Conservation (phyloP, 352 stramenopile species). For the Pythium apleroticum region DNA sequence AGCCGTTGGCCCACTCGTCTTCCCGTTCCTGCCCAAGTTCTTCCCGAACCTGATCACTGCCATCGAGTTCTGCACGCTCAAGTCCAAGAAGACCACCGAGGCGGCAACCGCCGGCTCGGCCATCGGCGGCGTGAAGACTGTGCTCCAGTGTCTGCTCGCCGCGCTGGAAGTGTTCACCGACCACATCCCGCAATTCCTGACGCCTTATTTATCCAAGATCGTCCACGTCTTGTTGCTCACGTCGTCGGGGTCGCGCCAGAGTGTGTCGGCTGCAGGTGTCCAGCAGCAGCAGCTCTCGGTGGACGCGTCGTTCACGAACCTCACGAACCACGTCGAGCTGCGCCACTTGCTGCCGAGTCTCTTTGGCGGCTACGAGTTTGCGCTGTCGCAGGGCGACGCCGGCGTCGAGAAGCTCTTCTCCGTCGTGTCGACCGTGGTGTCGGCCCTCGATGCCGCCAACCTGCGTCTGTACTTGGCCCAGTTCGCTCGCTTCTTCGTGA, state of each 20-base stretch:
- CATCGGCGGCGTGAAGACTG: conserved; percentile 39
- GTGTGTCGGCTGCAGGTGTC: not conserved
- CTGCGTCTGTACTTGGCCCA: conserved; percentile 66
- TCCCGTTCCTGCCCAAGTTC: conserved; percentile 82
- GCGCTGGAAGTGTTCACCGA: conserved; percentile 81
- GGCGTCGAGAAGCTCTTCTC: conserved; percentile 71
- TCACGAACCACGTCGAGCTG: conserved; percentile 72
- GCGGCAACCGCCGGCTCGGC: not conserved
- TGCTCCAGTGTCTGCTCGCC: conserved; percentile 74
- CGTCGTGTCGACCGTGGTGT: conserved; percentile 67
- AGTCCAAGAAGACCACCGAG: conserved; percentile 14
- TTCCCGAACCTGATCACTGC: conserved; percentile 73
- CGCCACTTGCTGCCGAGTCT: conserved; percentile 73
- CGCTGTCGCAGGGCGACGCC: conserved; percentile 47
- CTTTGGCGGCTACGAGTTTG: conserved; percentile 68
- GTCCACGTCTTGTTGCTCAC: conserved; percentile 55
- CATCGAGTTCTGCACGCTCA: conserved; percentile 51
- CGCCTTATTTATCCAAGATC: conserved; percentile 67
- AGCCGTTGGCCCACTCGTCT: conserved; percentile 65
- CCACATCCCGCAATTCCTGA: conserved; percentile 82
- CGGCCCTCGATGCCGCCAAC: conserved; percentile 41
- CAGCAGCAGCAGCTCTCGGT: conserved; percentile 51
- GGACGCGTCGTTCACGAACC: conserved; percentile 61
- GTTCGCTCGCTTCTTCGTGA: conserved; percentile 86
- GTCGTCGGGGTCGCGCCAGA: conserved; percentile 37